phyloP scores from a whole-genome alignment of 2,329 filamentous ascomycete species.

The Aureobasidium sp. region DNA sequence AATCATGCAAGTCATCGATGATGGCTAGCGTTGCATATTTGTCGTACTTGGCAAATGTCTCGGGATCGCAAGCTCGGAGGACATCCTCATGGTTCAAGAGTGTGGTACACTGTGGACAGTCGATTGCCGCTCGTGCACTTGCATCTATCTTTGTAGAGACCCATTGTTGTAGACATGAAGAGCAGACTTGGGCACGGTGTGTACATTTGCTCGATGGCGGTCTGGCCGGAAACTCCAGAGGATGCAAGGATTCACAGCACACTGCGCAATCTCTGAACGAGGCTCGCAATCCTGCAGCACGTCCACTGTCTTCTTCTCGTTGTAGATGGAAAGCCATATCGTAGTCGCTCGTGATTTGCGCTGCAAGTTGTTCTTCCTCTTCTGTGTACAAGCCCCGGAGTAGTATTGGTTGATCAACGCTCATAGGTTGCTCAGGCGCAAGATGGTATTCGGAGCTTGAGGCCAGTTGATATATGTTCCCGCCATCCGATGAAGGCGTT shows the following conservation, averaged over 20 bases:
- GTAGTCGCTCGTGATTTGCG: not conserved
- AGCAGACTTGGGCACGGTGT: slow-evolving; percentile 32
- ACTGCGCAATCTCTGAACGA: slow-evolving; percentile 28
- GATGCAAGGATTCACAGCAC: slow-evolving; percentile 29
- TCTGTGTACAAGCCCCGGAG: no score
- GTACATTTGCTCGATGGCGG: slow-evolving; percentile 30
- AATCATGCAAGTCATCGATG: slow-evolving; percentile 40
- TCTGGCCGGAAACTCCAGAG: slow-evolving; percentile 28
- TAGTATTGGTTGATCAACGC: no score
- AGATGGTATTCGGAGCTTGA: not conserved
- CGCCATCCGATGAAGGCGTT: no score
- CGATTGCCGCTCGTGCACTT: slow-evolving; percentile 42
- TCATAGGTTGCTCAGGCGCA: no score
- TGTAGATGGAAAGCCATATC: not conserved
- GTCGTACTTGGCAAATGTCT: slow-evolving; percentile 44
- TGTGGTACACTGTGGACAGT: slow-evolving; percentile 47
- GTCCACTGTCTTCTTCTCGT: not conserved
- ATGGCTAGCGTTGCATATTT: slow-evolving; percentile 38
- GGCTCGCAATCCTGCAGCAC: not conserved
- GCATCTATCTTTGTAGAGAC: slow-evolving; percentile 31
- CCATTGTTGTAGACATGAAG: slow-evolving; percentile 34
- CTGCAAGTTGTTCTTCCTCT: not conserved
- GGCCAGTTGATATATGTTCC: not conserved
- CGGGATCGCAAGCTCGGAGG: slow-evolving; percentile 37
- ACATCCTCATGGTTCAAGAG: slow-evolving; percentile 41